phyloP scores from a whole-genome alignment of 1,284 basidiomycete species.

The Sanghuangporus sanghuang region DNA sequence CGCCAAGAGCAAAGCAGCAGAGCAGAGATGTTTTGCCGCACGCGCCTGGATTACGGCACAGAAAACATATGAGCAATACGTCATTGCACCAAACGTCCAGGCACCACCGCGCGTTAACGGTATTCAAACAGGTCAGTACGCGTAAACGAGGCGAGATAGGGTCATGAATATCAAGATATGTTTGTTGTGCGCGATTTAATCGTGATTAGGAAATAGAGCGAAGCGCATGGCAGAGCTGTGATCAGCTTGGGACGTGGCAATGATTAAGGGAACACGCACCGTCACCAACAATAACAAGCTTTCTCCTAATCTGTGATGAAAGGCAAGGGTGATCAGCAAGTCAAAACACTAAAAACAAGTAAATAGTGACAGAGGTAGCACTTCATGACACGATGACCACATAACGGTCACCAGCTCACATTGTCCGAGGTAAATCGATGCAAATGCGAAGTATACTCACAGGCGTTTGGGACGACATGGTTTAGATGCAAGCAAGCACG shows the following conservation, averaged over 20 bases:
- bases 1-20: slow-evolving; percentile 90
- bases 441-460: slow-evolving; percentile 34
- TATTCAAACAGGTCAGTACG: not conserved
- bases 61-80: slow-evolving; percentile 1
- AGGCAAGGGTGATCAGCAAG: not conserved
- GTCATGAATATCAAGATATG: not conserved
- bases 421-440: not conserved
- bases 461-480: slow-evolving; percentile 45
- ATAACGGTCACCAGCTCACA: not conserved
- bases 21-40: slow-evolving; percentile 83
- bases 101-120: not conserved
- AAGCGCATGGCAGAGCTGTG: slow-evolving; percentile 12
- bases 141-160: not conserved
- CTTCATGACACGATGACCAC: not conserved
- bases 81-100: slow-evolving; percentile 8
- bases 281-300: slow-evolving; percentile 78
- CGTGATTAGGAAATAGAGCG: slow-evolving; percentile 4
- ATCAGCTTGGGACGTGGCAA: not conserved
- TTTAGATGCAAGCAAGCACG: slow-evolving; percentile 33
- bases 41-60: slow-evolving; percentile 50
- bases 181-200: not conserved
- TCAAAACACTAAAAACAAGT: not conserved
- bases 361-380: not conserved
- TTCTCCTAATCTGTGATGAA: slow-evolving; percentile 54
- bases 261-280: slow-evolving; percentile 50